phyloP scores from a whole-genome alignment of 2,329 filamentous ascomycete genomes.

The Penicillium sp. region DNA sequence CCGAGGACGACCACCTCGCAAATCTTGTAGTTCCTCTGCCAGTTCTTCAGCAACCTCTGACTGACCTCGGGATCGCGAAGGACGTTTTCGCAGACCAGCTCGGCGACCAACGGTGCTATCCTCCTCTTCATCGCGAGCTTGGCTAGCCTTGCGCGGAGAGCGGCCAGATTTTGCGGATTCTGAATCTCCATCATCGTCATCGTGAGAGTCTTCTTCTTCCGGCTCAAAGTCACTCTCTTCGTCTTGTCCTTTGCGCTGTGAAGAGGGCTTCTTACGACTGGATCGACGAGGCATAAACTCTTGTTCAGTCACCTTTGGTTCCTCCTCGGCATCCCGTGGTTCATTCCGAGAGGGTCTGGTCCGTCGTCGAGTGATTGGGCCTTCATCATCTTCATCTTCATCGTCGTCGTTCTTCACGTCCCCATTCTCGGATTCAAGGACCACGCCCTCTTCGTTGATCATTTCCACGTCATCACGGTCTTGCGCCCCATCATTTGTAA shows the following conservation, averaged over 20 bases:
- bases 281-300: slow-evolving; percentile 37
- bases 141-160: slow-evolving; percentile 42
- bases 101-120: slow-evolving; percentile 50
- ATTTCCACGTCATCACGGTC: slow-evolving; percentile 36
- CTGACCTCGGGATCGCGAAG: slow-evolving; percentile 46
- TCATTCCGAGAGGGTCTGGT: slow-evolving; percentile 28
- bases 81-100: slow-evolving; percentile 51
- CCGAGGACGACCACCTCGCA: slow-evolving; percentile 47
- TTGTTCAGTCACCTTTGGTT: slow-evolving; percentile 33
- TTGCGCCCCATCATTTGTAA: slow-evolving; percentile 20
- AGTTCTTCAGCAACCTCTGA: slow-evolving; percentile 55
- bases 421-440: slow-evolving; percentile 44
- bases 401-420: slow-evolving; percentile 37
- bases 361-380: slow-evolving; percentile 50
- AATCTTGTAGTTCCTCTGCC: slow-evolving; percentile 57
- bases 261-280: slow-evolving; percentile 41
- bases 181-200: slow-evolving; percentile 54
- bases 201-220: slow-evolving; percentile 51
- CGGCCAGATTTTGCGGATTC: slow-evolving; percentile 50
- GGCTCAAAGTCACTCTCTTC: slow-evolving; percentile 65
- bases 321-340: slow-evolving; percentile 27
- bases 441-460: slow-evolving; percentile 36
- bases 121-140: slow-evolving; percentile 47
- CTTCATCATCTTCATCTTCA: slow-evolving; percentile 55
- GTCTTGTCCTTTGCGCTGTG: slow-evolving; percentile 51